Evolutionary conservation across 2,329 filamentous ascomycete species (phyloP), one percentile per base, ranked within the genome.

Genomic region (Aspergillus terreus): DNA sequence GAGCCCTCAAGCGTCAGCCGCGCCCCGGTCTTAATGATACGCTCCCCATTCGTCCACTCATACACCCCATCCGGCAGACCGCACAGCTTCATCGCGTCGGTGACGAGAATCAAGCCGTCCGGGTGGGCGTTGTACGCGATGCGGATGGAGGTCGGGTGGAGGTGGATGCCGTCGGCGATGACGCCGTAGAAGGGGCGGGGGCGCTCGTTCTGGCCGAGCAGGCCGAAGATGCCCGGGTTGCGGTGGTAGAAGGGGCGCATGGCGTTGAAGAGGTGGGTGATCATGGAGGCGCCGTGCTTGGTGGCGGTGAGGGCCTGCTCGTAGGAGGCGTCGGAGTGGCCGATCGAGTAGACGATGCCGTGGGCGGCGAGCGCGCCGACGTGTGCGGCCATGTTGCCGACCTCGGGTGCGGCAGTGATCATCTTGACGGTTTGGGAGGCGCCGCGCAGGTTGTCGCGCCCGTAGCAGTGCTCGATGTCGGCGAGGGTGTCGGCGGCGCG

Each of bases 231-330:
- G 35, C 91, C 91, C 0, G 92, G 91, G 70, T 96, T 91, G 52
- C 92, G 87, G 76, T 96, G 90, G 69, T 94, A 89, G 46, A 95
- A 82, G 12, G 90, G 90, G 1, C 85, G 82, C 91, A 96, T 96
- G 23, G 91, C 91, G 68, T 96, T 96, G 82, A 95, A 96, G 1
- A 96, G 79, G 65, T 96, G 91, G 0, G 91, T 96, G 59, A 96
- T 88, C 89, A 95, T 95, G 45, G 82, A 88, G 2, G 88, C 89
- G 47, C 91, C 91, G 6, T 84, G 79, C n/a, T 76, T 77, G 3
- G 94, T 81, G 17, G 88, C 88, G 4, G 76, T 73, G 4, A 86
- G 83, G 1, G 88, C 90, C 66, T 92, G 80, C 70, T 95, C 89
- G 66, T 92, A 95, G 0, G 87, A 90, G 12, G 90, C 88, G 68